Conservation (phyloP, 78 protist genomes). For the Dictyostelium firmibasis region DNA sequence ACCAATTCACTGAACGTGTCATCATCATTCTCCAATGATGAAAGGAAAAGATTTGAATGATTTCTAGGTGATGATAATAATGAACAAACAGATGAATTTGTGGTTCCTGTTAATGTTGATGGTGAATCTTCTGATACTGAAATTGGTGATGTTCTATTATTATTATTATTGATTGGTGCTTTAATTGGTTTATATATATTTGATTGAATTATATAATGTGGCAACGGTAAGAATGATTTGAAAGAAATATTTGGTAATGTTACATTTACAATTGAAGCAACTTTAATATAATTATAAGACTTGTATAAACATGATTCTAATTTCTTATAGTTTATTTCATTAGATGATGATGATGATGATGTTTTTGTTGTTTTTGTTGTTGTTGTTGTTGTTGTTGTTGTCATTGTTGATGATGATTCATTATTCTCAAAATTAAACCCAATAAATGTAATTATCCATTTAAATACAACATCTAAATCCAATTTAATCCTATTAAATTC, state of each 20-base stretch:
- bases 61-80: background rate
- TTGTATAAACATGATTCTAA: background rate
- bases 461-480: background rate
- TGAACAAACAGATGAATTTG: background rate
- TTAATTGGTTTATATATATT: background rate
- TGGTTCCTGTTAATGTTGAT: background rate
- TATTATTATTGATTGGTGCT: background rate
- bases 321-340: background rate
- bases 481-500: background rate
- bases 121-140: background rate
- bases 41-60: background rate
- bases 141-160: background rate
- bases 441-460: constrained; percentile 5
- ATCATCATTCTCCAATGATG: constrained; percentile 7
- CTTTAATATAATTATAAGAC: constrained; percentile 27
- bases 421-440: background rate
- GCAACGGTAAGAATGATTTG: constrained; percentile 60
- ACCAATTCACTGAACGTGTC: constrained; percentile 9
- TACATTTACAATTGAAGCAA: constrained; percentile 29
- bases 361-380: no score
- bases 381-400: no score
- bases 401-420: background rate
- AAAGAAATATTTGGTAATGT: background rate
- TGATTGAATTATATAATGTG: constrained; percentile 44
- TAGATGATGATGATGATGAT: no score